Base-by-base conservation (phyloP, 345 rosid species). In the Pistacia integerrima region DNA sequence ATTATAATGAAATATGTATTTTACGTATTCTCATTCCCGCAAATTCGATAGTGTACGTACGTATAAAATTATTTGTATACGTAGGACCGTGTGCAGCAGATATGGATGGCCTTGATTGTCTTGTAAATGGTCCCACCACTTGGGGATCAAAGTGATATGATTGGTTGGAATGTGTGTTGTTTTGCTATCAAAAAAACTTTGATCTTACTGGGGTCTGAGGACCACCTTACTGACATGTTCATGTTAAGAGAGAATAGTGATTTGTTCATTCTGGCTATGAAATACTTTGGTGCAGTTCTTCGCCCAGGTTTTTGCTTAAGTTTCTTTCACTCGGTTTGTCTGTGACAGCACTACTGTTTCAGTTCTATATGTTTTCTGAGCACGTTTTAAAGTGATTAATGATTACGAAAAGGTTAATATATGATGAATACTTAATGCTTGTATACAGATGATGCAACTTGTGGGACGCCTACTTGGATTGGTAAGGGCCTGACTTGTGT, bases 401-500 rank as follows among this genome's bases (percentile, higher is more conserved):
- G 13, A 9, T 13, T 16, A 54, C 12, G 8, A 61, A 67, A 51
- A 25, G 17, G 13, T 22, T 60, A 9, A 57, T 17, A 60, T 48
- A 36, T 35, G 20, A 58, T 48, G 41, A 44, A 10, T 49, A 59
- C 35, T 48, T 52, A 46, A 59, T 72, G 62, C 8, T 2, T 76
- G 61, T 69, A 16, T 71, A 84, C 87, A 89, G 98, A 89, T 70
- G 90, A 78, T 75, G 85, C 86, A 35, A 83, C 88, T 75, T 88
- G 85, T 82, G 88, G 86, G 74, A 77, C 91, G 3, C 92, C 94
- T 66, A 82, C 87, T 72, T 93, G 94, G 97, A 91, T 93, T 69
- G 93, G 92, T 41, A 95, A 87, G 81, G 96, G 97, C 48, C 87
- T 95, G 52, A 89, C 97, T 44, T 93, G 99, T 85, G 97, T 95